A percentile compares a stretch with the other conserved stretches of the same genome.
These are phyloP conservation scores for Adansonia madagascariensis DNA, from an alignment of 441 rosid genomes.

Conservation along the genomic window DNA sequence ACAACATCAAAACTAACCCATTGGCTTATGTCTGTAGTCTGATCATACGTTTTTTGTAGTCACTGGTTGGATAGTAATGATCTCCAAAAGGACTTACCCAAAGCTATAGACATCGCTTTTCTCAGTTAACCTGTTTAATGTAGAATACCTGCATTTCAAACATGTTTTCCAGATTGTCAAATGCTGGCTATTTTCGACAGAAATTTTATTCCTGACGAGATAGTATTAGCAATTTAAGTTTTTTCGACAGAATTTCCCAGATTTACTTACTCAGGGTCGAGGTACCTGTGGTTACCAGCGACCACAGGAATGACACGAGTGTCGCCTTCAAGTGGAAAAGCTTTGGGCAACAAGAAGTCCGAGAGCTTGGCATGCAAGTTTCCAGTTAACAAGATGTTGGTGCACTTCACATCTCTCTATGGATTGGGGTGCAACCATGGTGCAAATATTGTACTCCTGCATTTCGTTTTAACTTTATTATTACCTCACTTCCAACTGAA, in stretches of 20 bases:
- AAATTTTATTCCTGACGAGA: no score
- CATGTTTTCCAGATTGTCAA: background rate
- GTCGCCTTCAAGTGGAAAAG: constrained; percentile 21
- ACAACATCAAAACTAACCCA: background rate
- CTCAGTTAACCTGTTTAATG: background rate
- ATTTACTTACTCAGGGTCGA: constrained; percentile 40
- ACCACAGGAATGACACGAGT: constrained; percentile 28
- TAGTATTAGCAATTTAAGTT: no score
- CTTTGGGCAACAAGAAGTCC: constrained; percentile 44
- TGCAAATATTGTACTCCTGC: constrained; percentile 46
- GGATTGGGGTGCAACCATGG: constrained; percentile 20
- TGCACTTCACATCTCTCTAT: constrained; percentile 21
- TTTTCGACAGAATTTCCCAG: background rate
- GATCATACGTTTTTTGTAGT: background rate
- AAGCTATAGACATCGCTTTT: constrained; percentile 9
- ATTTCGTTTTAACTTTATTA: background rate
- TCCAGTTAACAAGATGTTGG: constrained; percentile 2
- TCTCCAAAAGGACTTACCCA: constrained; percentile 9
- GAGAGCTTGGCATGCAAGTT: constrained; percentile 11
- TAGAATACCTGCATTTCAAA: background rate
- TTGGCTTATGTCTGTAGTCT: background rate
- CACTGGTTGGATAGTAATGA: background rate
- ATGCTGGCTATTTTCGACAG: no score
- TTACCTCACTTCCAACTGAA: background rate
- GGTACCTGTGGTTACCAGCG: constrained; percentile 34